phyloP scores from a whole-genome alignment of 2,329 filamentous ascomycete genomes.

The Amauroascus niger region DNA sequence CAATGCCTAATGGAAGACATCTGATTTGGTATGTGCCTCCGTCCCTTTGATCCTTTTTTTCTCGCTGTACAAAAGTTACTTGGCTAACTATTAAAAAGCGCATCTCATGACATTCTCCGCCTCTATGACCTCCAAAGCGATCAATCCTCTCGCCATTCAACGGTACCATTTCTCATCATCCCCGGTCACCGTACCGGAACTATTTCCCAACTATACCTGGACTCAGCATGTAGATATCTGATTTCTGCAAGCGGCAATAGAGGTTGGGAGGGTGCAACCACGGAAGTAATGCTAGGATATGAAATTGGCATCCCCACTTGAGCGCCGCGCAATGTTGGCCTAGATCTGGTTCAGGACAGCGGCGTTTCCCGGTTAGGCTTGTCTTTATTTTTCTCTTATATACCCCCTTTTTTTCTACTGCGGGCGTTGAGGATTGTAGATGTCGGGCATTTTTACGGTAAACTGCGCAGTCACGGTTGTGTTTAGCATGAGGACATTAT shows the following conservation, averaged over 20 bases:
- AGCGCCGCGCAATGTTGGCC: neutral
- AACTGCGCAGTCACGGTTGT: no score
- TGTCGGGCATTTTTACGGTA: no score
- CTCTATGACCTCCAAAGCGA: conserved; percentile 76
- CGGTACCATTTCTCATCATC: conserved; percentile 90
- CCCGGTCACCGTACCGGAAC: conserved; percentile 83
- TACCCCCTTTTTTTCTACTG: neutral
- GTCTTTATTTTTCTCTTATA: neutral
- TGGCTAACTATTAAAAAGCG: conserved; percentile 43
- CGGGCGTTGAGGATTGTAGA: no score
- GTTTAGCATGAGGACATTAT: no score
- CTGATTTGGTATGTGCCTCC: conserved; percentile 61
- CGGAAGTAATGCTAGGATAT: conserved; percentile 87
- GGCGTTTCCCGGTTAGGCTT: neutral
- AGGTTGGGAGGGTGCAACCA: conserved; percentile 86
- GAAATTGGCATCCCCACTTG: conserved; percentile 56
- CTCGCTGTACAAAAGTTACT: neutral
- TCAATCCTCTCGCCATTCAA: conserved; percentile 58
- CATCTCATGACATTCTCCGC: conserved; percentile 84
- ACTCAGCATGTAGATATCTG: conserved; percentile 83
- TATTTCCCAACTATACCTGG: conserved; percentile 75
- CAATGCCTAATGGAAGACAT: conserved; percentile 89
- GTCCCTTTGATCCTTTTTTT: neutral
- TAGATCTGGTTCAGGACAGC: neutral
- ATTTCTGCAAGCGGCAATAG: conserved; percentile 82